Percentiles rank a stretch among this genome's conserved stretches.
Conservation (phyloP, 169 alveolate species). For the Plasmodium reichenowi region DNA sequence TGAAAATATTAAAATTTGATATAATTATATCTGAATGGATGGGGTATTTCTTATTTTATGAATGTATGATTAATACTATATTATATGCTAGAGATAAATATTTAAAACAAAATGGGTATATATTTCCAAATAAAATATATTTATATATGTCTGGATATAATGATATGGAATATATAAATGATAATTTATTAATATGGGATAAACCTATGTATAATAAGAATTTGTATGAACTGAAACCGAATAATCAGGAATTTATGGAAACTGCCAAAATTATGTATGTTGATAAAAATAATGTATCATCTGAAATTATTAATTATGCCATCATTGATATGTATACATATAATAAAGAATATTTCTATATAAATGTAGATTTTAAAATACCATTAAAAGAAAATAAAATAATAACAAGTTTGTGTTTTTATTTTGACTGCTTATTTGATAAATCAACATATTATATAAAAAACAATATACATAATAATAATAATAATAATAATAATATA, state of each 20-base stretch:
- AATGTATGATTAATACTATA: slow-evolving; percentile 97
- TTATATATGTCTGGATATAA: slow-evolving; percentile 94
- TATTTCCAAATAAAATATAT: slow-evolving; percentile 92
- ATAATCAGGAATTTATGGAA: slow-evolving; percentile 62
- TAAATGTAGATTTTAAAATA: slow-evolving; percentile 44
- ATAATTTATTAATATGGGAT: slow-evolving; percentile 92
- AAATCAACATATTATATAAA: slow-evolving; percentile 41
- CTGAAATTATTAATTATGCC: slow-evolving; percentile 77
- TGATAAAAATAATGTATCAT: slow-evolving; percentile 69
- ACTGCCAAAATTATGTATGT: slow-evolving; percentile 80
- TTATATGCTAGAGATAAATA: slow-evolving; percentile 94
- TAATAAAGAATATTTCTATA: slow-evolving; percentile 38
- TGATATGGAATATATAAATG: slow-evolving; percentile 93
- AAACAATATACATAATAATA: background rate
- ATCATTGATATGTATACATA: slow-evolving; percentile 75
- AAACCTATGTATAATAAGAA: slow-evolving; percentile 81
- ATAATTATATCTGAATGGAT: slow-evolving; percentile 98
- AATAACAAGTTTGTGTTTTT: slow-evolving; percentile 76
- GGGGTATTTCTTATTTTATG: slow-evolving; percentile 97
- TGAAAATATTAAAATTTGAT: slow-evolving; percentile 96
- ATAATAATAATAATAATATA: background rate
- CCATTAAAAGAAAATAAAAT: slow-evolving; percentile 42
- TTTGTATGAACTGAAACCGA: slow-evolving; percentile 78
- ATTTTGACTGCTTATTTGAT: slow-evolving; percentile 81
- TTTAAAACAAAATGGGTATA: slow-evolving; percentile 91